These are phyloP conservation scores for Taxillus chinensis DNA, from an alignment of 164 flowering plant species.

Conservation along the genomic window DNA sequence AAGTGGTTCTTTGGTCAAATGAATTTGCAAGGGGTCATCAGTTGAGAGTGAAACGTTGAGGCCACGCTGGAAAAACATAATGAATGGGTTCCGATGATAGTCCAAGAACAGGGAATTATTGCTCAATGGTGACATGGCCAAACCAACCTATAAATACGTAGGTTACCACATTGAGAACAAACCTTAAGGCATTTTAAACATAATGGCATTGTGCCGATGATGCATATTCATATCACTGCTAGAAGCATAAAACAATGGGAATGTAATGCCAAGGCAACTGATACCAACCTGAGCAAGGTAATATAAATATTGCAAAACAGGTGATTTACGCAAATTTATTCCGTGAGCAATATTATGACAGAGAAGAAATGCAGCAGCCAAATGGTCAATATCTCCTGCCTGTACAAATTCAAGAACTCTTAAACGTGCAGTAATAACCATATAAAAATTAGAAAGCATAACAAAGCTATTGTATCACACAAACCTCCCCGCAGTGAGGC, in stretches of 20 bases:
- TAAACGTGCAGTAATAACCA: slow-evolving; percentile 1
- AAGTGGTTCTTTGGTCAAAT: slow-evolving; percentile 63
- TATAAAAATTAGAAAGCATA: not conserved
- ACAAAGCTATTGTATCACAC: not conserved
- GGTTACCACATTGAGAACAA: not conserved
- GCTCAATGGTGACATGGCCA: slow-evolving; percentile 74
- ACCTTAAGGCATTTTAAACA: not conserved
- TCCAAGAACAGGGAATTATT: slow-evolving; percentile 65
- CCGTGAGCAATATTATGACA: slow-evolving; percentile 66
- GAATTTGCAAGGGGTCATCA: slow-evolving; percentile 76
- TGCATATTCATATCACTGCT: too few species aligned
- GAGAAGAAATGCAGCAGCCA: slow-evolving; percentile 57
- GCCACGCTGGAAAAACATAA: slow-evolving; percentile 60
- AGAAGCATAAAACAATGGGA: not conserved
- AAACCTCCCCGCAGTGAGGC: slow-evolving; percentile 67
- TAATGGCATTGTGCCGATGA: too few species aligned
- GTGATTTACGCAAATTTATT: slow-evolving; percentile 52
- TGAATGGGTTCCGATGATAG: slow-evolving; percentile 59
- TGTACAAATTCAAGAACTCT: slow-evolving; percentile 14
- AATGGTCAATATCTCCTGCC: slow-evolving; percentile 79
- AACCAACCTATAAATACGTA: slow-evolving; percentile 33
- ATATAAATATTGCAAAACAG: slow-evolving; percentile 63
- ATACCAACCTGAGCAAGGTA: slow-evolving; percentile 60
- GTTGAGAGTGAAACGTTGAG: slow-evolving; percentile 64
- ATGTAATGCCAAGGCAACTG: not conserved